Evolutionary conservation across 257 asterid species (phyloP).

Genomic region (Pogostemon cablin): DNA sequence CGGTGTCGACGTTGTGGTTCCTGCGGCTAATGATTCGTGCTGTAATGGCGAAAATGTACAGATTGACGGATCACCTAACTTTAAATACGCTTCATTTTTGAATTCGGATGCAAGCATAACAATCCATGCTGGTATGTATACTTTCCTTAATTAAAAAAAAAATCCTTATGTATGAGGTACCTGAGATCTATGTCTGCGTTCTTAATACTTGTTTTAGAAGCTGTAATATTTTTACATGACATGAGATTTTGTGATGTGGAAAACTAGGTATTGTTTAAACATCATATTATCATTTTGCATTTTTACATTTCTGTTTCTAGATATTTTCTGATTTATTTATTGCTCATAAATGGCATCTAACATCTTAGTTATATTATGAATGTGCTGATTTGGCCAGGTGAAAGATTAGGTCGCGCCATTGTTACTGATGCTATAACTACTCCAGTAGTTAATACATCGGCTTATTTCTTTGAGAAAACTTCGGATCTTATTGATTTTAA

Average conservation of each 20-base stretch:
- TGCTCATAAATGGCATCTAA: neutral
- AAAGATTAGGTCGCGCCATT: slow-evolving; percentile 84
- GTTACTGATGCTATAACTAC: slow-evolving; percentile 89
- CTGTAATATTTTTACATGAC: neutral
- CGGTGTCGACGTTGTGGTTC: slow-evolving; percentile 51
- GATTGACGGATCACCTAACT: slow-evolving; percentile 49
- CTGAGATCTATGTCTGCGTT: neutral
- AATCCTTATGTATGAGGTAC: neutral
- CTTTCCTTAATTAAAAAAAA: too few species aligned
- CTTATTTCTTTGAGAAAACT: slow-evolving; percentile 87
- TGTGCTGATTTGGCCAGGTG: slow-evolving; percentile 56
- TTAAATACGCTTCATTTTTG: slow-evolving; percentile 66
- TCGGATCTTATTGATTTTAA: slow-evolving; percentile 86
- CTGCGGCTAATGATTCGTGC: slow-evolving; percentile 38
- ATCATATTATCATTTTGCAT: neutral
- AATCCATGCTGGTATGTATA: slow-evolving; percentile 80
- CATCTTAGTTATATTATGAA: neutral
- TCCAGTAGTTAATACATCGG: slow-evolving; percentile 90
- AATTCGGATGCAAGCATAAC: slow-evolving; percentile 82
- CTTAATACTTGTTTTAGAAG: neutral
- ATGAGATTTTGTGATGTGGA: neutral
- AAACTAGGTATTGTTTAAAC: neutral
- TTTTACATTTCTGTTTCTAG: slow-evolving; percentile 19
- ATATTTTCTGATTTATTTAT: neutral
- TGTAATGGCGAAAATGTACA: slow-evolving; percentile 50